Conservation (phyloP, 1,139 yeast species). For the Candida labiduridarum region DNA sequence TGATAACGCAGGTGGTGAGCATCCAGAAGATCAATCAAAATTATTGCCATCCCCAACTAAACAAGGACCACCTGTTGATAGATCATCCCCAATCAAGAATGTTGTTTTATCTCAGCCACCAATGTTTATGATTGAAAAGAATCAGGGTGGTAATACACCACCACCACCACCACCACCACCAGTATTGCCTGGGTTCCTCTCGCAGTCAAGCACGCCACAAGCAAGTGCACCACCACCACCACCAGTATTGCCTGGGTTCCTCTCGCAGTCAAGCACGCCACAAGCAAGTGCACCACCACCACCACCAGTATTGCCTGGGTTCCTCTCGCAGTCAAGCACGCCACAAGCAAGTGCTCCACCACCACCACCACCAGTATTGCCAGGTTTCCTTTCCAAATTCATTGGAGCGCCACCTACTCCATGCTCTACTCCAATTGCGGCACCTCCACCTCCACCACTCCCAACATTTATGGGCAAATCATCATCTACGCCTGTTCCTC, state of each 20-base stretch:
- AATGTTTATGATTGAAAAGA: conserved; percentile 2
- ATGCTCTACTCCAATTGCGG: conserved; percentile 18
- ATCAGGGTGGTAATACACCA: background rate
- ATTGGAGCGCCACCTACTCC: too few relatives aligned
- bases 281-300: conserved; percentile 27
- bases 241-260: conserved; percentile 5
- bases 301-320: conserved; percentile 12
- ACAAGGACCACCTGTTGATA: background rate
- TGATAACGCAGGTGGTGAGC: background rate
- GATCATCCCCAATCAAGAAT: background rate
- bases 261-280: background rate
- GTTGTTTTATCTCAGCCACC: conserved; percentile 8
- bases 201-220: conserved; percentile 2
- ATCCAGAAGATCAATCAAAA: background rate
- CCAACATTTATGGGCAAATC: conserved; percentile 7
- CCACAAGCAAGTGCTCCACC: conserved; percentile 20
- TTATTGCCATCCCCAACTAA: background rate
- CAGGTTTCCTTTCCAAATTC: conserved; percentile 1
- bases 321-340: background rate
- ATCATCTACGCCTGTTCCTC: conserved; percentile 17
- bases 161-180: conserved; percentile 12
- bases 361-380: conserved; percentile 7
- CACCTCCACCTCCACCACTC: conserved; percentile 18
- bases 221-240: conserved; percentile 19
- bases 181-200: background rate